Evolutionary conservation across 2,329 filamentous ascomycete species (phyloP).

Genomic region (Aspergillus neotritici): DNA sequence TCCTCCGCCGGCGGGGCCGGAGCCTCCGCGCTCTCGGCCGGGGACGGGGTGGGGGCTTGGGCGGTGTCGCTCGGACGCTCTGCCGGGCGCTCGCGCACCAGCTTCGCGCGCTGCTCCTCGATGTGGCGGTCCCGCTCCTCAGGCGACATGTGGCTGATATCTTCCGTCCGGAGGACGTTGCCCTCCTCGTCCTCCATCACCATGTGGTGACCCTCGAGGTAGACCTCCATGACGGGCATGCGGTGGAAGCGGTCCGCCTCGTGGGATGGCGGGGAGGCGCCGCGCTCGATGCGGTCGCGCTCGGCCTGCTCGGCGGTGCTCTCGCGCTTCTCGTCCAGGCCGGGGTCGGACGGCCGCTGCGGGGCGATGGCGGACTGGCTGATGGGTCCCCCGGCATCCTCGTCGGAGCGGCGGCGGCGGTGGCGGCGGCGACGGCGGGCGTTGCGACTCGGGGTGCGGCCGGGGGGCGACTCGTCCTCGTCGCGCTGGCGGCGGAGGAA

Average conservation of each 20-base stretch:
- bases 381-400: conserved; percentile 78
- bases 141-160: conserved; percentile 43
- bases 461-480: conserved; percentile 59
- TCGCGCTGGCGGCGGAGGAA: conserved; percentile 75
- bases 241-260: conserved; percentile 30
- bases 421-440: conserved; percentile 58
- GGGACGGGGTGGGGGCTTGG: too few species aligned
- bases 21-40: too few species aligned
- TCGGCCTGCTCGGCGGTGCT: conserved; percentile 23
- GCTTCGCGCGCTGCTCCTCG: conserved; percentile 42
- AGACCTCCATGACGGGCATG: conserved; percentile 57
- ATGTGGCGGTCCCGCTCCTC: conserved; percentile 59
- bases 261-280: conserved; percentile 34
- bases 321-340: conserved; percentile 26
- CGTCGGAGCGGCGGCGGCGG: conserved; percentile 41
- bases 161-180: conserved; percentile 68
- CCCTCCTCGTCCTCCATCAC: conserved; percentile 82
- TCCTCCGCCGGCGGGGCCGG: conserved; percentile 19
- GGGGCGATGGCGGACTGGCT: conserved; percentile 86
- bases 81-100: conserved; percentile 49
- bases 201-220: conserved; percentile 71
- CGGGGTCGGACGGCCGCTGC: conserved; percentile 26
- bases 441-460: conserved; percentile 51
- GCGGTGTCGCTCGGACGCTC: conserved; percentile 35
- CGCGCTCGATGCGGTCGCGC: conserved; percentile 28